Conservation (phyloP, 2,329 filamentous ascomycete genomes). For the Zymoseptoria passerinii region DNA sequence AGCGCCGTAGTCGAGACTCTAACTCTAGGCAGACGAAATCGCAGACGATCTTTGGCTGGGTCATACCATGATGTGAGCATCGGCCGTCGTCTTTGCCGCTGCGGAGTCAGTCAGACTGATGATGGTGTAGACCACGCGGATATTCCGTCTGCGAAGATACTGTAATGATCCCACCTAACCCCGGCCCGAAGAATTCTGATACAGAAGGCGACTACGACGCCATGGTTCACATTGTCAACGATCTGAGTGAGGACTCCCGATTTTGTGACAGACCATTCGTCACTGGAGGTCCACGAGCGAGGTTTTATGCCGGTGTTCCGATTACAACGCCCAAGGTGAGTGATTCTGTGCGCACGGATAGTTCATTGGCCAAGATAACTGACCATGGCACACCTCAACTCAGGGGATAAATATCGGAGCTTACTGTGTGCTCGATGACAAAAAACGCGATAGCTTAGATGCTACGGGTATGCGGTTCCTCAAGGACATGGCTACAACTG, state of each 20-base stretch:
- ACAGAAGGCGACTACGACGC: neutral
- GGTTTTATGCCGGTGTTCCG: constrained; percentile 54
- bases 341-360: constrained; percentile 10
- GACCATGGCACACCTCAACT: constrained; percentile 14
- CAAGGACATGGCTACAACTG: constrained; percentile 47
- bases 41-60: constrained; percentile 26
- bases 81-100: no score
- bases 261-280: constrained; percentile 26
- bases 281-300: constrained; percentile 20
- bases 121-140: constrained; percentile 13
- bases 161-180: constrained; percentile 15
- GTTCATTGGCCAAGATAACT: constrained; percentile 29
- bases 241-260: constrained; percentile 21
- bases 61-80: constrained; percentile 13
- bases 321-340: constrained; percentile 40
- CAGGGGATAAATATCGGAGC: constrained; percentile 52
- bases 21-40: neutral
- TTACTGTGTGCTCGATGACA: constrained; percentile 52
- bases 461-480: constrained; percentile 47
- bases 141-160: constrained; percentile 27
- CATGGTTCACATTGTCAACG: constrained; percentile 24
- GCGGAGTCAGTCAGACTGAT: no score
- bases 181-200: constrained; percentile 11
- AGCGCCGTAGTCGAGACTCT: neutral
- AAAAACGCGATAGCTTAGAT: constrained; percentile 44